phyloP scores from a whole-genome alignment of 495 filamentous ascomycete species.

The Melanomma pulvis-pyrius region DNA sequence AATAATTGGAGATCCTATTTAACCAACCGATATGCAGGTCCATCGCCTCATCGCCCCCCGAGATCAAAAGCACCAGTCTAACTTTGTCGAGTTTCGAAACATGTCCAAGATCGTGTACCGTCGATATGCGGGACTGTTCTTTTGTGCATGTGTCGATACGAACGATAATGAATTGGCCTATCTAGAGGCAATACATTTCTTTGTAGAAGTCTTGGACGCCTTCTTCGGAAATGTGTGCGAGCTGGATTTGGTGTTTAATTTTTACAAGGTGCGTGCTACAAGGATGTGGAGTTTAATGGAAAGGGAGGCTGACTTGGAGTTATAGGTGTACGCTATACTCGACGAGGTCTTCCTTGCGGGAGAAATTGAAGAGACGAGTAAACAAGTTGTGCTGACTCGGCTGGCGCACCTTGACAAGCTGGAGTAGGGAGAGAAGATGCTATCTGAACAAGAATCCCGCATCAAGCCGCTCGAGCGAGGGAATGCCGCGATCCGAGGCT shows the following conservation, averaged over 20 bases:
- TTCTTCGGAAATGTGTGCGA: conserved; percentile 99
- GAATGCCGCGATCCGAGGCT: not conserved
- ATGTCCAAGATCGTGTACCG: conserved; percentile 89
- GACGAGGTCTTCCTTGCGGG: conserved; percentile 97
- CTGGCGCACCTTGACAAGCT: conserved; percentile 96
- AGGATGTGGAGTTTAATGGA: not conserved
- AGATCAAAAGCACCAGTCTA: conserved; percentile 99
- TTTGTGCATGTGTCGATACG: conserved; percentile 97
- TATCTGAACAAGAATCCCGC: not conserved
- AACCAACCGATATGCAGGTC: conserved; percentile 57
- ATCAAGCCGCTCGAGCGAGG: not conserved
- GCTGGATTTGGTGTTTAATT: conserved; percentile 98
- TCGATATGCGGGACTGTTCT: conserved; percentile 95
- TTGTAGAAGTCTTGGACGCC: conserved; percentile 95
- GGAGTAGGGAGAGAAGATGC: conserved; percentile 59
- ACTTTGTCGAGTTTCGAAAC: conserved; percentile 95
- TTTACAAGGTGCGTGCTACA: conserved; percentile 68
- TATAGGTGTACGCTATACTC: conserved; percentile 93
- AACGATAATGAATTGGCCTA: conserved; percentile 99
- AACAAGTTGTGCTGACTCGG: conserved; percentile 93
- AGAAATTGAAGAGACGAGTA: conserved; percentile 97
- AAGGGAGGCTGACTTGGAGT: not conserved
- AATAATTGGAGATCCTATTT: conserved; percentile 16
- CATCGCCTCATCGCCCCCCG: conserved; percentile 96
- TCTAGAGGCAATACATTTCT: conserved; percentile 98